Evolutionary conservation across 192 early-diverging fungal genomes (phyloP).

Genomic region (Paraglomus brasilianum): DNA sequence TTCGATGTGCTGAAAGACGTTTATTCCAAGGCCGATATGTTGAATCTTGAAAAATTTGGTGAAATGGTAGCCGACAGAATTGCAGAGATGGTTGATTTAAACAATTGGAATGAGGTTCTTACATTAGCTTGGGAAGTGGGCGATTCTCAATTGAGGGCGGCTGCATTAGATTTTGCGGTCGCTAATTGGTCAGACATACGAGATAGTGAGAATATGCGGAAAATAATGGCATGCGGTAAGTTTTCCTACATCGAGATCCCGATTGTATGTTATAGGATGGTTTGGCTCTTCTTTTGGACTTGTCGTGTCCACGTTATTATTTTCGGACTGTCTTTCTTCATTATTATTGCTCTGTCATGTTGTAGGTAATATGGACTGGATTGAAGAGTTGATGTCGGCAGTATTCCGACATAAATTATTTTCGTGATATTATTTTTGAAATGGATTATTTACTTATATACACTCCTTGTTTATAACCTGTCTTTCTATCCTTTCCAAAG

Average conservation of each 20-base stretch:
- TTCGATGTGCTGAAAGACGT: constrained; percentile 30
- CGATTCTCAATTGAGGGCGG: constrained; percentile 19
- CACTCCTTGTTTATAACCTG: no score
- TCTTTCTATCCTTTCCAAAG: no score
- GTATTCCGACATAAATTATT: background rate
- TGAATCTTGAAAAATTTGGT: constrained; percentile 26
- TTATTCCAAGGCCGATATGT: constrained; percentile 32
- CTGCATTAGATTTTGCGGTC: constrained; percentile 28
- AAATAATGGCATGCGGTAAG: constrained; percentile 26
- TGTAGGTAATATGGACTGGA: constrained; percentile 31
- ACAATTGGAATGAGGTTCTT: constrained; percentile 31
- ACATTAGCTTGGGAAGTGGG: constrained; percentile 31
- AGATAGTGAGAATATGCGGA: constrained; percentile 25
- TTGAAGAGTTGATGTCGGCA: constrained; percentile 28
- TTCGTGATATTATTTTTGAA: background rate
- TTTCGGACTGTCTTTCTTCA: background rate
- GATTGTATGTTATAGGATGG: background rate
- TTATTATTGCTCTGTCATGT: background rate
- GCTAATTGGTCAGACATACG: constrained; percentile 24
- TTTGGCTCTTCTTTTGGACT: background rate
- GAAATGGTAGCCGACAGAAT: constrained; percentile 24
- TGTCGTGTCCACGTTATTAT: no score
- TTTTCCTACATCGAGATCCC: background rate
- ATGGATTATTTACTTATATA: no score
- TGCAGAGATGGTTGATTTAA: constrained; percentile 22